Evolutionary conservation across 2,329 filamentous ascomycete species (phyloP), one percentile per base, ranked within the genome.

Genomic region (Mycosphaerella arachidis): DNA sequence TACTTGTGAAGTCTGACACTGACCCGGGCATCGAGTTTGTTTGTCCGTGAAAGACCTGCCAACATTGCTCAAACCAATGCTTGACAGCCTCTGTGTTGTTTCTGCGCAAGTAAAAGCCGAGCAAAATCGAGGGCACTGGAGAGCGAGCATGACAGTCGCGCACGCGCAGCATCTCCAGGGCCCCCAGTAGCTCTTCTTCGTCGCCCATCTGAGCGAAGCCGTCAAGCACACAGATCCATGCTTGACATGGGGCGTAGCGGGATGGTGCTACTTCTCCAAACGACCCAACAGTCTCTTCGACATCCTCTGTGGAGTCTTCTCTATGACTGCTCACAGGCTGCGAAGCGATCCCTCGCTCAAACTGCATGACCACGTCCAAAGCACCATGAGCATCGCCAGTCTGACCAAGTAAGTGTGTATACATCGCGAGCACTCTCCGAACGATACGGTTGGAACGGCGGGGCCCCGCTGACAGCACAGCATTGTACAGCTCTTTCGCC

Each of bases 141-240:
- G 35, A 13, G 6, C 43, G 13, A 43, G 27, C 18, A 46, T 16
- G 53, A 53, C 45, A 58, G 5, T 51, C 46, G 13, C 56, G 55
- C 10, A 76, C 73, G 56, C 82, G 75, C 45, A 87, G 77, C 50
- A 84, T 77, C 8, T 81, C 72, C 1, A 84, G 75, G 3, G 86
- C 78, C n/a, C 80, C 73, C 45, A 85, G 66, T 58, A 91, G 76
- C 71, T 86, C 82, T 58, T 78, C 63, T 65, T 86, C 80, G 53
- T 82, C 80, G 43, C 81, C 79, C 68, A 91, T 83, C 62, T 75
- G 74, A 0, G 84, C 84, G 31, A 91, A 82, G 0, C 89, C 90
- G 20, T 67, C 1, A 72, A 76, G 33, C n/a, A 56, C 43, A n/a
- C 5, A 20, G 1, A n/a, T 9, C 54, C 54, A 56, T 20, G 30